A percentile compares a stretch with the other conserved stretches of the same genome.
phyloP scores from a whole-genome alignment of 192 early-diverging fungal species.

The Gonapodya prolifera region DNA sequence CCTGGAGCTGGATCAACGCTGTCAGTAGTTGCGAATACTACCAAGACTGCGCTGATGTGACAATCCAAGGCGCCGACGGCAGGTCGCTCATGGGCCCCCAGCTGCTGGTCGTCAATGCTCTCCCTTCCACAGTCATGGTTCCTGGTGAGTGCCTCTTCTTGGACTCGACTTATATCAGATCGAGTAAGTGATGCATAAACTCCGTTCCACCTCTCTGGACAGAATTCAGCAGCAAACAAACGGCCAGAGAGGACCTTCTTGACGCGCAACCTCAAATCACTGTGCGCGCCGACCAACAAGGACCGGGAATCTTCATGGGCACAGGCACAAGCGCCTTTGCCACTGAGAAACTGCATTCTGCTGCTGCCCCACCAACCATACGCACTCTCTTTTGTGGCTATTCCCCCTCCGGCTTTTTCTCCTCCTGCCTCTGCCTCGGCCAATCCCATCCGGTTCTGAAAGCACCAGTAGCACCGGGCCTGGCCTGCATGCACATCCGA shows the following conservation, averaged over 20 bases:
- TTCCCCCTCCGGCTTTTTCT: too few relatives aligned
- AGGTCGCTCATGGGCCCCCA: background rate
- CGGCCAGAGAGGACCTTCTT: background rate
- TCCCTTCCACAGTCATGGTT: background rate
- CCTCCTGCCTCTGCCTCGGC: too few relatives aligned
- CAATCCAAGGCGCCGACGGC: background rate
- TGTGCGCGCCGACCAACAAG: background rate
- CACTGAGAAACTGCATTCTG: too few relatives aligned
- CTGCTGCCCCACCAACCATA: too few relatives aligned
- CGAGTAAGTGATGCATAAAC: too few relatives aligned
- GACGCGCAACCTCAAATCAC: background rate
- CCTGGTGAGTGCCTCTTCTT: too few relatives aligned
- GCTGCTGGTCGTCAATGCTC: background rate
- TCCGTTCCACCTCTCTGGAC: too few relatives aligned
- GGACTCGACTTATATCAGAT: too few relatives aligned
- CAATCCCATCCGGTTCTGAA: too few relatives aligned
- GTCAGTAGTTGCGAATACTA: background rate
- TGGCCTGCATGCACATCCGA: too few relatives aligned
- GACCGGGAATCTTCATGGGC: background rate
- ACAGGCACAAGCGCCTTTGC: too few relatives aligned
- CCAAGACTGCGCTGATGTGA: background rate
- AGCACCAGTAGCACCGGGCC: background rate
- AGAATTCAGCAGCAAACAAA: background rate
- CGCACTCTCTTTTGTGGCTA: background rate
- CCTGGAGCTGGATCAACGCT: background rate